Percentiles rank a stretch among this genome's conserved stretches.
These are phyloP conservation scores for Populus trichocarpa DNA, from an alignment of 441 rosid genomes.

Conservation along the genomic window DNA sequence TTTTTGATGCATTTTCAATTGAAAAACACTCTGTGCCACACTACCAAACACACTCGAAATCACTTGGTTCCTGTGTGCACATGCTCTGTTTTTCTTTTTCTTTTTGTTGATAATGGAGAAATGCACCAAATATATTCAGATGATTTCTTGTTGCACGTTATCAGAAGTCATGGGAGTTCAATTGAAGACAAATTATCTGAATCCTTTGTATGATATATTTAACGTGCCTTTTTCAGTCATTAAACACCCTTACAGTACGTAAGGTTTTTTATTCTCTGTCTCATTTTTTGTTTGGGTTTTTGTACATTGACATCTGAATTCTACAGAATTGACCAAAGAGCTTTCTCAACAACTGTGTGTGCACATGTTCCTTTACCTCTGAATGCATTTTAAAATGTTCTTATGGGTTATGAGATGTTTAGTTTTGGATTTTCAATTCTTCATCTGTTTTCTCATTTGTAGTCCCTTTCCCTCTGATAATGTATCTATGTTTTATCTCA, in stretches of 20 bases:
- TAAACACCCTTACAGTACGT: background rate
- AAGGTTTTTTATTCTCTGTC: background rate
- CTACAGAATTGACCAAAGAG: background rate
- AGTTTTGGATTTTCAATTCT: background rate
- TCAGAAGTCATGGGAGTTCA: background rate
- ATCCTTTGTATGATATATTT: background rate
- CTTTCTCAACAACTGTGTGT: background rate
- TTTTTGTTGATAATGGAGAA: background rate
- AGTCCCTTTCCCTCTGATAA: background rate
- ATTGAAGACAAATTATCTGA: background rate
- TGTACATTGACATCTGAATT: background rate
- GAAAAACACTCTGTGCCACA: too few species aligned
- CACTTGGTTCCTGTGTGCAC: background rate
- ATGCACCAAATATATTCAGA: background rate
- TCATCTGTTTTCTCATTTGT: background rate
- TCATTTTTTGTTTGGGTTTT: background rate
- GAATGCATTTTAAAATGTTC: background rate
- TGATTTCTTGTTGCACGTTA: background rate
- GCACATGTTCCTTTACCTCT: background rate
- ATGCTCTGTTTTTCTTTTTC: background rate
- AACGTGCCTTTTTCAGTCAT: background rate
- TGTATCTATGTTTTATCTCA: background rate
- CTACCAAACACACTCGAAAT: too few species aligned
- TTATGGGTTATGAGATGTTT: background rate
- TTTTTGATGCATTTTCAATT: too few species aligned